Base-by-base conservation (phyloP, 108 stramenopile genomes). In the Nannochloropsis gaditana region DNA sequence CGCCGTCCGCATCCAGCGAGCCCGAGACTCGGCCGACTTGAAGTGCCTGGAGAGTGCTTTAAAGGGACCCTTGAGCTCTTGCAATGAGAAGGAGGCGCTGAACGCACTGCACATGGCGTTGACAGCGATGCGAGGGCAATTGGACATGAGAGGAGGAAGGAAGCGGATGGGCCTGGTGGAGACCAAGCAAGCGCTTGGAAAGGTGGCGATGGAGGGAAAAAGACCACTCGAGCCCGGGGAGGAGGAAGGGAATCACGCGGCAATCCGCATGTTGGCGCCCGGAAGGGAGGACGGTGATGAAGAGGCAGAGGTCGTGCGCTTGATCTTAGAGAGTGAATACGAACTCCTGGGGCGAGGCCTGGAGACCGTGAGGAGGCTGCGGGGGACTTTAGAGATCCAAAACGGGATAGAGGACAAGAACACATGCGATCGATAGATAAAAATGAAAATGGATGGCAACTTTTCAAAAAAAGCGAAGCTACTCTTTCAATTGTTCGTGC, bases 21-120 rank as follows among this genome's bases (percentile, higher is more conserved):
- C 59, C 8, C 15, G n/a, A 3, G 59, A n/a, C 19, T 73, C 59
- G 59, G 31, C 31, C 31, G 59, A 73, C 19, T 6, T 73, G 59
- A n/a, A 15, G n/a, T 73, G 59, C n/a, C 59, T 73, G 59, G 59
- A 73, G n/a, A 73, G n/a, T 73, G 59, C 59, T 73, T 73, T 3
- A n/a, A 73, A 73, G 59, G 6, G 3, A n/a, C 59, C 59, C 15
- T 8, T 73, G n/a, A 73, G 59, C n/a, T 2, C 59, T 15, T 15
- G 19, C 59, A 73, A 73, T n/a, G 59, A 73, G 59, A 73, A n/a
- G 59, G 59, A 73, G 59, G 3, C 59, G n/a, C 59, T 73, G 59
- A 2, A 15, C 19, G 59, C 59, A 15, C 59, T 73, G 59, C 2
- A 73, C 15, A 73, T 73, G 59, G 59, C 59, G 59, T n/a, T 73